Evolutionary conservation across 495 filamentous ascomycete genomes (phyloP).

Genomic region (Evernia prunastri): DNA sequence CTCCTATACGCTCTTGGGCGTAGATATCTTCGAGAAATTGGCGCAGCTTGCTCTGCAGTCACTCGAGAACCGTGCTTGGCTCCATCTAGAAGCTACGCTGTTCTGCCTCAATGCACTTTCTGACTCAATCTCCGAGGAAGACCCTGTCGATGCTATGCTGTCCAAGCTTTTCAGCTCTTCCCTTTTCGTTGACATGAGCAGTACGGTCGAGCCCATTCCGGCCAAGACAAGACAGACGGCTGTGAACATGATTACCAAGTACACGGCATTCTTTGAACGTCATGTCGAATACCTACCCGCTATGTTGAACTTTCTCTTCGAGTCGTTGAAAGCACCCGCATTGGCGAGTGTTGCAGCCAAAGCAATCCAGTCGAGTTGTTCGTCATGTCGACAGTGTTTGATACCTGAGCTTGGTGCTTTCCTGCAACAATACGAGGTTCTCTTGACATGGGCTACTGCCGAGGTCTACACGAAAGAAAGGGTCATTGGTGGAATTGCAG

Average conservation of each 20-base stretch:
- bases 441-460: slow-evolving; percentile 52
- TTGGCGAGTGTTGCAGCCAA: slow-evolving; percentile 68
- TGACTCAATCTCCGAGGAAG: slow-evolving; percentile 65
- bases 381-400: slow-evolving; percentile 66
- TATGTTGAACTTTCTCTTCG: slow-evolving; percentile 77
- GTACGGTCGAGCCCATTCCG: slow-evolving; percentile 47
- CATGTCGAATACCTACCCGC: slow-evolving; percentile 63
- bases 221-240: slow-evolving; percentile 69
- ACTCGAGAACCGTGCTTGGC: slow-evolving; percentile 57
- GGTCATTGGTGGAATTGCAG: slow-evolving; percentile 74
- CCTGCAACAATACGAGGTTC: slow-evolving; percentile 65
- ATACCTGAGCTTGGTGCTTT: slow-evolving; percentile 67
- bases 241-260: slow-evolving; percentile 69
- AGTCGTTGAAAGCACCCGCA: slow-evolving; percentile 57
- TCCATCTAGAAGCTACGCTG: slow-evolving; percentile 69
- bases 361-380: slow-evolving; percentile 74
- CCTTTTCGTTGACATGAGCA: slow-evolving; percentile 48
- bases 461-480: slow-evolving; percentile 70
- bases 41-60: slow-evolving; percentile 55
- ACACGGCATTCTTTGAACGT: slow-evolving; percentile 74
- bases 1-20: slow-evolving; percentile 63
- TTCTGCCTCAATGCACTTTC: slow-evolving; percentile 73
- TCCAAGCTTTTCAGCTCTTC: slow-evolving; percentile 65
- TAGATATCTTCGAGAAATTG: slow-evolving; percentile 62
- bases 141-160: slow-evolving; percentile 59